Base-by-base conservation (phyloP, 1,139 yeast genomes). In the Suhomyces bokatorum region DNA sequence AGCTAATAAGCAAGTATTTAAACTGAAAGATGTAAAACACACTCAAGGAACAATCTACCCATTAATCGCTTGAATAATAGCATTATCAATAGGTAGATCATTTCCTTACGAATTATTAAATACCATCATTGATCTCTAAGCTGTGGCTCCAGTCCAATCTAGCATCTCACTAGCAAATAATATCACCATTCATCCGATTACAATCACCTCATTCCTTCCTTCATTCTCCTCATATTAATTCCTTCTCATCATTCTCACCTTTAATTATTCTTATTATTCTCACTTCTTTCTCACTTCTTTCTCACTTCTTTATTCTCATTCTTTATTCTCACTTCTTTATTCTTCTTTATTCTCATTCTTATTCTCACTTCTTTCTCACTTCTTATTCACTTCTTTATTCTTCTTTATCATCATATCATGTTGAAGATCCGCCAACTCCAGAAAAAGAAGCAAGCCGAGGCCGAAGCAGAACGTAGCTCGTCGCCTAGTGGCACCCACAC, bases 401-500 rank as follows among this genome's bases (percentile, higher is more conserved):
- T 24, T 4, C 12, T n/a, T 1, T 22, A 22, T 13, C 33, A 13
- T 28, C 10, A 26, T 6, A 16, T 12, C 39, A 54, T 54, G 58
- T 47, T 81, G 37, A 81, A 80, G 63, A 72, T 81, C 43, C 80
- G 85, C 49, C 81, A 78, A 55, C 63, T 81, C 35, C 85, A 81
- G 56, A 77, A 77, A 63, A 77, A 79, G 61, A 78, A 77, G 55
- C 83, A 79, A 49, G 73, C 77, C 50, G 70, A 70, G 48, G 63
- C 60, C 17, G 63, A 59, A 27, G 61, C 60, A 49, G 54, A 50
- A 12, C 47, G 50, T 32, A 44, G 27, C 5, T 15, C 54, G 33
- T 38, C 32, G 24, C 37, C 40, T n/a, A 33, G 13, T 3, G 17
- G 22, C 5, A 12, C 40, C 11, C 11, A n/a, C 14, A 42, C 35